Evolutionary conservation across 2,329 filamentous ascomycete genomes (phyloP).

Genomic region (Nothopassalora personata): DNA sequence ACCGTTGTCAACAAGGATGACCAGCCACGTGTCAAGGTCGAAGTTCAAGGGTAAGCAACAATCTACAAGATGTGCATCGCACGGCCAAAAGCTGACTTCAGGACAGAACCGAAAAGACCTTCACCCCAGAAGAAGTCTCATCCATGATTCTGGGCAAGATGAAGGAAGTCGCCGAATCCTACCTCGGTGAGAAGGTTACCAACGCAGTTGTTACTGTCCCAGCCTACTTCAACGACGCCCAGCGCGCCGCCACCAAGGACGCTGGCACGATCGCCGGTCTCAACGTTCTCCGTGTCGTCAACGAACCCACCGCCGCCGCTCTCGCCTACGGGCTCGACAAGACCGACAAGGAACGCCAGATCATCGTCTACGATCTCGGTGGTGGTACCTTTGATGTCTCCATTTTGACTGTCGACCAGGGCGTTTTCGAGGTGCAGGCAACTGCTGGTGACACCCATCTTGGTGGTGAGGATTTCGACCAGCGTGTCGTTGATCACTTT

Average conservation of each 20-base stretch:
- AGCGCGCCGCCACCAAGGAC: slow-evolving; percentile 97
- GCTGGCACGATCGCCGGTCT: slow-evolving; percentile 93
- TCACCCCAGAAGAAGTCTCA: slow-evolving; percentile 75
- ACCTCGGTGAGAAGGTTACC: slow-evolving; percentile 83
- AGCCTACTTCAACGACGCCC: slow-evolving; percentile 98
- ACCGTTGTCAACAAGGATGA: slow-evolving; percentile 83
- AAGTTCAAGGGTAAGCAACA: slow-evolving; percentile 51
- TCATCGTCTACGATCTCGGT: slow-evolving; percentile 96
- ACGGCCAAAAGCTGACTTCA: slow-evolving; percentile 9
- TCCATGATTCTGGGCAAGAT: slow-evolving; percentile 80
- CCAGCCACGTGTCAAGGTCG: slow-evolving; percentile 78
- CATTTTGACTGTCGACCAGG: slow-evolving; percentile 92
- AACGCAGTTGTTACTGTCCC: slow-evolving; percentile 97
- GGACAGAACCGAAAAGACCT: slow-evolving; percentile 54
- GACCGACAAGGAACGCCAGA: slow-evolving; percentile 76
- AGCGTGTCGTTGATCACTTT: slow-evolving; percentile 94
- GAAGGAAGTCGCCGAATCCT: slow-evolving; percentile 96
- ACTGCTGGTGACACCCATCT: slow-evolving; percentile 98
- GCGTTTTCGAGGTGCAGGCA: slow-evolving; percentile 98
- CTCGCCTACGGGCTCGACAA: slow-evolving; percentile 96
- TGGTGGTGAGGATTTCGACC: slow-evolving; percentile 97
- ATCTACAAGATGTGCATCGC: neutral
- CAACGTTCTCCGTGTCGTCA: slow-evolving; percentile 95
- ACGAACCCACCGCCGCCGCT: slow-evolving; percentile 94
- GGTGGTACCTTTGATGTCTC: slow-evolving; percentile 99